Percentiles rank a stretch among this genome's conserved stretches.
Evolutionary conservation across 352 stramenopile genomes (phyloP).

Genomic region (Phytopythium helicoides): DNA sequence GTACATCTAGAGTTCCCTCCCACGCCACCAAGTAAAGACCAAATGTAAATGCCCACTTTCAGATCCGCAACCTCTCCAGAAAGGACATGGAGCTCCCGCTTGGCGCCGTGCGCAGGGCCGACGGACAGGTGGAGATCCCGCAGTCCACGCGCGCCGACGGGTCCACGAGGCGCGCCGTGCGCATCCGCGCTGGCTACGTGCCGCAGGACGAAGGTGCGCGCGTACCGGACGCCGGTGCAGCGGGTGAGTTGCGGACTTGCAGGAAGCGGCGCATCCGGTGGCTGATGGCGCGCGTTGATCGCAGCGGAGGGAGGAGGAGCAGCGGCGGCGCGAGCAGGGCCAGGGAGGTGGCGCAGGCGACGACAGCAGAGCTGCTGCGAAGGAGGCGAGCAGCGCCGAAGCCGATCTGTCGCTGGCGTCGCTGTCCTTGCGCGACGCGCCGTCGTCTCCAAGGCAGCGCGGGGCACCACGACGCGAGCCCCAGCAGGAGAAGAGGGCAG

Average conservation of each 20-base stretch:
- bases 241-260: constrained; percentile 24
- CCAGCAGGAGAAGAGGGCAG: constrained; percentile 5
- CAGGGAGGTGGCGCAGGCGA: too few species aligned
- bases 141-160: constrained; percentile 63
- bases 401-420: constrained; percentile 3
- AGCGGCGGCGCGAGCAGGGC: neutral
- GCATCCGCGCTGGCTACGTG: constrained; percentile 78
- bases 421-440: neutral
- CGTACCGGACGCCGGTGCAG: constrained; percentile 74
- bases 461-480: neutral
- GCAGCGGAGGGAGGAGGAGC: constrained; percentile 3
- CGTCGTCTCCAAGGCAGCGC: neutral
- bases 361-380: neutral
- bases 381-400: neutral
- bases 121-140: constrained; percentile 68
- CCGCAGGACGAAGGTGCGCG: constrained; percentile 79
- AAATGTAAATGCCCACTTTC: too few species aligned
- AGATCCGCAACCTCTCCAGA: neutral
- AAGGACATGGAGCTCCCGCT: constrained; percentile 33
- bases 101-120: constrained; percentile 53
- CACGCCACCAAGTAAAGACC: too few species aligned
- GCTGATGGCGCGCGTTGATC: neutral
- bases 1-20: neutral
- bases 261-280: neutral
- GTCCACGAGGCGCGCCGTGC: constrained; percentile 73